phyloP scores from a whole-genome alignment of 352 stramenopile species.

The Elongisporangium prolatum region DNA sequence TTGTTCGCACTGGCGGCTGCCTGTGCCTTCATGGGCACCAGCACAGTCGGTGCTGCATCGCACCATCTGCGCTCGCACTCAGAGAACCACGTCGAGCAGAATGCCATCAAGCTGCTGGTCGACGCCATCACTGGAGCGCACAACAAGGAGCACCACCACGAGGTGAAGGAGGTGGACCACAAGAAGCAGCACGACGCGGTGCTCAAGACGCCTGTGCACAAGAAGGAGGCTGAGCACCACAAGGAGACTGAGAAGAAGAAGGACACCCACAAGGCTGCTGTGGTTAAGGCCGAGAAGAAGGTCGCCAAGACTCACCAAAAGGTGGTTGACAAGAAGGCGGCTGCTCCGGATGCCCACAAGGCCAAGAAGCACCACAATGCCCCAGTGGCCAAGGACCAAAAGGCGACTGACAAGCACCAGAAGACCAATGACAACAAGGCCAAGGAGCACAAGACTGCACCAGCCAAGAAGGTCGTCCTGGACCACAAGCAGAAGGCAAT shows the following conservation, averaged over 20 bases:
- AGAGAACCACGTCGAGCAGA: not conserved
- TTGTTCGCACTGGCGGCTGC: not conserved
- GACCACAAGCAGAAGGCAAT: not conserved
- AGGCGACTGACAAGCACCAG: not conserved
- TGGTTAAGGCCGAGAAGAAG: no score
- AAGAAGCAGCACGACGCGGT: not conserved
- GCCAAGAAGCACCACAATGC: not conserved
- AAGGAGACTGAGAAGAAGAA: not conserved
- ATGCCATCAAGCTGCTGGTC: not conserved
- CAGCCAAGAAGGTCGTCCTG: slow-evolving; percentile 3
- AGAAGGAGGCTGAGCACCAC: not conserved
- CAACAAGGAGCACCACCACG: not conserved
- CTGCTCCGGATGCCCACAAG: not conserved
- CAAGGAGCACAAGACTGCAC: not conserved
- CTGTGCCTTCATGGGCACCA: not conserved
- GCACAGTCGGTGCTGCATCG: not conserved
- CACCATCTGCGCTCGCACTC: not conserved
- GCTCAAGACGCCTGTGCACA: not conserved
- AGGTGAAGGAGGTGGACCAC: not conserved
- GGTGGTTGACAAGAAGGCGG: not conserved
- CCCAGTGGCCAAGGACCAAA: not conserved
- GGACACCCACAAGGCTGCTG: no score
- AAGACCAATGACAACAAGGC: not conserved
- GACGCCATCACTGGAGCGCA: not conserved
- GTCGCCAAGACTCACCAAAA: no score